Conservation (phyloP, 75 land plant species). For the Cupressus sempervirens region DNA sequence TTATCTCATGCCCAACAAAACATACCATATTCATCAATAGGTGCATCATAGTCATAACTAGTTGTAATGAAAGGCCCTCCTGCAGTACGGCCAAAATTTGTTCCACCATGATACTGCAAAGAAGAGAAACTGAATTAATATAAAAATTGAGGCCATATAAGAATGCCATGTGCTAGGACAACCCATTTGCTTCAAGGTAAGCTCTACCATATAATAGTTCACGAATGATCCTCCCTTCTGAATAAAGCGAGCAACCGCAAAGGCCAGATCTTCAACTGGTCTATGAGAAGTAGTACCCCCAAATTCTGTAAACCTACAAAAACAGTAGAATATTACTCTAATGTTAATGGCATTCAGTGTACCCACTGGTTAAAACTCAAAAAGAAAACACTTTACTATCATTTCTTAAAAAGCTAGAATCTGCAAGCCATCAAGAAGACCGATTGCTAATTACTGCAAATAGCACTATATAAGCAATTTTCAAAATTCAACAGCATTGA, state of each 20-base stretch:
- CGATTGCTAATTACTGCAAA: neutral
- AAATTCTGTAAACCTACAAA: constrained; percentile 58
- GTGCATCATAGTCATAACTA: constrained; percentile 45
- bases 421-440: neutral
- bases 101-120: constrained; percentile 44
- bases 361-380: neutral
- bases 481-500: neutral
- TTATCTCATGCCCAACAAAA: neutral
- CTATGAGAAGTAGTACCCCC: constrained; percentile 46
- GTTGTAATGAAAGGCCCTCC: constrained; percentile 48
- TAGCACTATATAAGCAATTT: neutral
- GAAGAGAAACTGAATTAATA: neutral
- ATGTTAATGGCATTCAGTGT: neutral
- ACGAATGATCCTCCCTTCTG: constrained; percentile 56
- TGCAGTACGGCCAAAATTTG: constrained; percentile 41
- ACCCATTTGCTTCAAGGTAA: neutral
- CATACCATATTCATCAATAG: constrained; percentile 46
- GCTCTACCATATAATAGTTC: constrained; percentile 71
- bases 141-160: neutral
- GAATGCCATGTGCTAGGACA: neutral
- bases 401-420: neutral
- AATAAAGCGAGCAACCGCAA: constrained; percentile 60
- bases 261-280: constrained; percentile 70
- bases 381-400: neutral
- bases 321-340: neutral